These are phyloP conservation scores for Candida anglica DNA, from an alignment of 805 yeast genomes.

Conservation along the genomic window DNA sequence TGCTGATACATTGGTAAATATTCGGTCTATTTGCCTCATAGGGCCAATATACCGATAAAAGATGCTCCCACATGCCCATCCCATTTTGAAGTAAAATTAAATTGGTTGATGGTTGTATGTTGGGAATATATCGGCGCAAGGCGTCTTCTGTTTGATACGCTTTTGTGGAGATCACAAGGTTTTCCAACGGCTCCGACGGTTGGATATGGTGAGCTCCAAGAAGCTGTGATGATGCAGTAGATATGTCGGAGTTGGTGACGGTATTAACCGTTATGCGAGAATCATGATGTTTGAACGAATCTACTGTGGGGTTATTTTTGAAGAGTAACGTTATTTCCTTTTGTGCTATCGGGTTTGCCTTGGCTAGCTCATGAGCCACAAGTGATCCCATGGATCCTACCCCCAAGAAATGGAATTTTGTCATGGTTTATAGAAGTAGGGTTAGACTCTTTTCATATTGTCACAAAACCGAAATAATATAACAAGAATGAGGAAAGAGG, in stretches of 20 bases:
- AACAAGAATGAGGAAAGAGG: neutral
- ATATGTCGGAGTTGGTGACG: neutral
- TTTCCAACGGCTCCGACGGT: too few relatives aligned
- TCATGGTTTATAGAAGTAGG: too few relatives aligned
- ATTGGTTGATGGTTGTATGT: slow-evolving; percentile 48
- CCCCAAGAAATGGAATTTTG: slow-evolving; percentile 40
- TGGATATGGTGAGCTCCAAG: slow-evolving; percentile 22
- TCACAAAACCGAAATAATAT: too few relatives aligned
- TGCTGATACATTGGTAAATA: slow-evolving; percentile 69
- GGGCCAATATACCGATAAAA: slow-evolving; percentile 56
- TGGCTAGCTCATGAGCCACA: slow-evolving; percentile 42
- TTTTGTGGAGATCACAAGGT: slow-evolving; percentile 75
- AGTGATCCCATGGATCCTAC: slow-evolving; percentile 53
- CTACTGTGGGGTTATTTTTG: neutral
- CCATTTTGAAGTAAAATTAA: slow-evolving; percentile 81
- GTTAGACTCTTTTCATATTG: too few relatives aligned
- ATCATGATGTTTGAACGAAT: slow-evolving; percentile 3
- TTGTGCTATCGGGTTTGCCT: slow-evolving; percentile 35
- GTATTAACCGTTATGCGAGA: slow-evolving; percentile 1
- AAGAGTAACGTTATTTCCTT: slow-evolving; percentile 5
- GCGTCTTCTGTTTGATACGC: slow-evolving; percentile 71
- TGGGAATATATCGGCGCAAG: slow-evolving; percentile 47
- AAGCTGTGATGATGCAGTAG: neutral
- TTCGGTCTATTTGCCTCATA: slow-evolving; percentile 43
- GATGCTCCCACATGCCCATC: slow-evolving; percentile 61